Evolutionary conservation across 306 rosid genomes (phyloP).

Genomic region (Citrullus colocynthis): DNA sequence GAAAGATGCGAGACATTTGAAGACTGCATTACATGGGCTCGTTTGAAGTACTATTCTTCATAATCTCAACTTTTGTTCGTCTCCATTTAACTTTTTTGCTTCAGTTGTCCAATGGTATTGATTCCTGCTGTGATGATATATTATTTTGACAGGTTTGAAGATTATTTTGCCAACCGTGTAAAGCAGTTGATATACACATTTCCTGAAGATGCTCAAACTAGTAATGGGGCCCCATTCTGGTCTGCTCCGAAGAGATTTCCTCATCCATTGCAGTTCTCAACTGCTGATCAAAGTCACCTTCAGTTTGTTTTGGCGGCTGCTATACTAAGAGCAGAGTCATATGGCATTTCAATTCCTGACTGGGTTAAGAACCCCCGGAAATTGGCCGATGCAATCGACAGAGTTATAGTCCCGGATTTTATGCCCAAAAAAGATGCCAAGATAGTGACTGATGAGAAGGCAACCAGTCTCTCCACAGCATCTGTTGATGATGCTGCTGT

Average conservation of each 20-base stretch:
- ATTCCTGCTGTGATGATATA: not conserved
- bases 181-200: conserved; percentile 87
- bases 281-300: conserved; percentile 58
- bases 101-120: not conserved
- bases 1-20: conserved; percentile 72
- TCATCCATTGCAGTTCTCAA: conserved; percentile 66
- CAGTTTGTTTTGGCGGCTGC: conserved; percentile 72
- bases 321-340: conserved; percentile 78
- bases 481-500: conserved; percentile 77
- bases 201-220: conserved; percentile 91
- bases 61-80: not conserved
- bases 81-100: not conserved
- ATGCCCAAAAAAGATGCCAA: conserved; percentile 70
- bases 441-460: conserved; percentile 89
- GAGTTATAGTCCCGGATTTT: conserved; percentile 70
- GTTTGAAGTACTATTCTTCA: conserved; percentile 49
- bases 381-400: conserved; percentile 63
- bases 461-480: conserved; percentile 56
- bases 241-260: conserved; percentile 98
- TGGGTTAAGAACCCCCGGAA: conserved; percentile 63
- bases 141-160: conserved; percentile 65
- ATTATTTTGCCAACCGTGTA: conserved; percentile 72
- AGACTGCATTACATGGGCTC: conserved; percentile 88
- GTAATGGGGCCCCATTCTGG: conserved; percentile 96
- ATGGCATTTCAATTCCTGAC: conserved; percentile 77